Evolutionary conservation across 2,329 filamentous ascomycete species (phyloP).

Genomic region (Apiospora koreana): DNA sequence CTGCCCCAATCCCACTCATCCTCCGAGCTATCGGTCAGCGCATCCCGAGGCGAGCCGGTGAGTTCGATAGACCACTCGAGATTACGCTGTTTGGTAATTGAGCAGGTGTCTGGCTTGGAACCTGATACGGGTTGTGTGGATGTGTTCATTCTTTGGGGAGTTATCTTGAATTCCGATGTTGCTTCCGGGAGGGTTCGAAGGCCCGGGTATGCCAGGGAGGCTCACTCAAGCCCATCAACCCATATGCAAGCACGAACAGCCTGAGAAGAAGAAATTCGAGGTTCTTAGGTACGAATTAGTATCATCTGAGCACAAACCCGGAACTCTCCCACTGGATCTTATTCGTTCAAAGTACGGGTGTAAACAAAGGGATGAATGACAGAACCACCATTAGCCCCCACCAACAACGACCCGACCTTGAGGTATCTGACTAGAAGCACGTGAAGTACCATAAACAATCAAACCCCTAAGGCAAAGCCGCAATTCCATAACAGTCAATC

Average conservation of each 20-base stretch:
- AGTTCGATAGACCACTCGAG: conserved; percentile 42
- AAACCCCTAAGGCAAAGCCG: not conserved
- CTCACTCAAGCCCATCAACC: not conserved
- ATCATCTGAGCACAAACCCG: too few species aligned
- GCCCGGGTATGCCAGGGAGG: not conserved
- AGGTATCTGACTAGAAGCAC: too few species aligned
- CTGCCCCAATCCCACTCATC: not conserved
- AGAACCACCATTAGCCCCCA: too few species aligned
- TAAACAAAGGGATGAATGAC: not conserved
- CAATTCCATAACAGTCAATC: not conserved
- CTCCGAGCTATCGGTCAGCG: not conserved
- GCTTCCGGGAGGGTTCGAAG: not conserved
- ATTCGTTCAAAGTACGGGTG: not conserved
- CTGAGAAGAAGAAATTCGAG: not conserved
- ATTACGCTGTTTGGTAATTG: conserved; percentile 49
- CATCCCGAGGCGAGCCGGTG: conserved; percentile 14
- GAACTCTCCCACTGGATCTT: too few species aligned
- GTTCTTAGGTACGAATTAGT: too few species aligned
- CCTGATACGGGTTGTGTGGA: conserved; percentile 31
- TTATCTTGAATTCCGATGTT: not conserved
- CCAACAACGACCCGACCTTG: too few species aligned
- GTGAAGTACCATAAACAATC: not conserved
- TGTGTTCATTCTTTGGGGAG: not conserved
- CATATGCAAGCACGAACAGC: not conserved
- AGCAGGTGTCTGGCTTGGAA: conserved; percentile 42